Evolutionary conservation across 2,329 filamentous ascomycete genomes (phyloP).

Genomic region (Trichoderma asperellum): DNA sequence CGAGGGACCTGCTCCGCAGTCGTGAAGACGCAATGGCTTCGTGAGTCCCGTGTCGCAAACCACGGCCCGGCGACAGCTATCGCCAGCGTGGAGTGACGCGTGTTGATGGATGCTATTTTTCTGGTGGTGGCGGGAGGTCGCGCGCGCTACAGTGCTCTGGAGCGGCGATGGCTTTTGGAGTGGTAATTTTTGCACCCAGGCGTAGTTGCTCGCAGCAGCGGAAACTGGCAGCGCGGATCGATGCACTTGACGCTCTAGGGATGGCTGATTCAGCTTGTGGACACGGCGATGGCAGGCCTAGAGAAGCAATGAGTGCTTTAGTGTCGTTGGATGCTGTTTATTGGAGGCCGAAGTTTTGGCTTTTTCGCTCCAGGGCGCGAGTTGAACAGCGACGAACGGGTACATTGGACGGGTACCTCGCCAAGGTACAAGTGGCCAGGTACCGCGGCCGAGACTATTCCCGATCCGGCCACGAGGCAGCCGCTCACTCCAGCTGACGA

Average conservation of each 20-base stretch:
- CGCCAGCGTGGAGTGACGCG: constrained; percentile 32
- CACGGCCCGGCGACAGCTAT: constrained; percentile 8
- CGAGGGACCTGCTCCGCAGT: constrained; percentile 20
- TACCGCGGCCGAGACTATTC: constrained; percentile 33
- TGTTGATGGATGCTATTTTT: constrained; percentile 23
- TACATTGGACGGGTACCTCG: constrained; percentile 21
- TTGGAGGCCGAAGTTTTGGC: constrained; percentile 19
- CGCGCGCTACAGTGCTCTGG: constrained; percentile 31
- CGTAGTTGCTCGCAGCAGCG: neutral
- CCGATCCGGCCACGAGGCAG: constrained; percentile 39
- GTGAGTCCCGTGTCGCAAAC: constrained; percentile 25
- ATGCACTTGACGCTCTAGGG: neutral
- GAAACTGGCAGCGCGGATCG: neutral
- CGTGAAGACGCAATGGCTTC: constrained; percentile 38
- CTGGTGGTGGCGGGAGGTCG: constrained; percentile 16
- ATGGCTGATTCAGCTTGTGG: neutral
- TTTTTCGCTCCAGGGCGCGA: constrained; percentile 26
- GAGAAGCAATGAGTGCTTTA: constrained; percentile 11
- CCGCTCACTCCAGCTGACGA: constrained; percentile 26
- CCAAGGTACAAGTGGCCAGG: constrained; percentile 13
- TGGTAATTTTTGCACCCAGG: neutral
- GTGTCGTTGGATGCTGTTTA: constrained; percentile 9
- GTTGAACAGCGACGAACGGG: constrained; percentile 2
- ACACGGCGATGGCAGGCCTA: constrained; percentile 9
- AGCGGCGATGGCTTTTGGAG: neutral